Evolutionary conservation across 2,329 filamentous ascomycete genomes (phyloP), one percentile per base, ranked within the genome.

Genomic region (Phaeophleospora eucalypticola): DNA sequence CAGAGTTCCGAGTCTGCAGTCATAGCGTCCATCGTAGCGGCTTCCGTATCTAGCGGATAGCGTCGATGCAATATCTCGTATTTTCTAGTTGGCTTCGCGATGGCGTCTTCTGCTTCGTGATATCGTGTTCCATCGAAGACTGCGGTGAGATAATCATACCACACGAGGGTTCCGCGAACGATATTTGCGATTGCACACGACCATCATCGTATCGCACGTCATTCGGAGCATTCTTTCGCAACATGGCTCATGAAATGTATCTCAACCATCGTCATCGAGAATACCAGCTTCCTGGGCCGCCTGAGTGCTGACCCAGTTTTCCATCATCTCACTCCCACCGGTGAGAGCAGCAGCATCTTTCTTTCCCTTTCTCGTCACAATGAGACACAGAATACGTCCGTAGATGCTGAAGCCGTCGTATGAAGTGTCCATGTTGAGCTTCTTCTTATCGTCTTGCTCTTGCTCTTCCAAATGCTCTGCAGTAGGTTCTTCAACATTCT

Each of bases 391-490:
- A 38, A 95, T 89, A 58, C 89, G 86, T 9, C 93, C 89, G 70
- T 95, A 95, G 63, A 98, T 96, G 59, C 86, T 87, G 70, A 97
- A 97, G 7, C 93, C 91, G 61, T 97, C 89, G 69, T 97, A 98
- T 12, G 83, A 84, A 19, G 91, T 93, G 52, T 86, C 84, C 73
- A 96, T 80, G 16, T 79, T 81, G 58, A 95, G 71, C 67, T 96
- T 97, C 74, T 98, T 96, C 71, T 96, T 94, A 62, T 95, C 86
- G 47, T 86, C 82, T 8, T 66, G 18, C 6, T 49, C 51, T n/a
- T 57, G 53, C 9, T 50, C 58, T 8, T 49, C 54, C 9, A 47
- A 54, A n/a, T 57, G 58, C 9, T 51, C 52, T 19, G 57, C 63
- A 3, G 51, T 49, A 4, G 51, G 49, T 17, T 60, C 58, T 16